Evolutionary conservation across 306 rosid species (phyloP).

Genomic region (Cicer cuneatum): DNA sequence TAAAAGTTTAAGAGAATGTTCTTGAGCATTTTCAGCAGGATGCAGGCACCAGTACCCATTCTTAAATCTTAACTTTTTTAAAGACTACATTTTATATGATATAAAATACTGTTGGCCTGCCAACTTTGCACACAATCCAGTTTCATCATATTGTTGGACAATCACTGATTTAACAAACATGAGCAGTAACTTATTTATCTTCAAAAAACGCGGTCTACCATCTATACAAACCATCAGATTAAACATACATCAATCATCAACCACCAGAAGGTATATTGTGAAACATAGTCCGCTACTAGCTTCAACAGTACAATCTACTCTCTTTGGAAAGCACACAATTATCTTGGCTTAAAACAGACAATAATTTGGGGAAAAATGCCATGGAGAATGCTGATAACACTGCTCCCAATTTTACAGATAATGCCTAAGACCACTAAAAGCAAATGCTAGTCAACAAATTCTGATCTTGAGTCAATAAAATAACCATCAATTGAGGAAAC

Average conservation of each 20-base stretch:
- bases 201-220: not conserved
- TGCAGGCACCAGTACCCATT: conserved; percentile 12
- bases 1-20: conserved; percentile 14
- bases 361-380: not conserved
- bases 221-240: not conserved
- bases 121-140: not conserved
- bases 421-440: conserved; percentile 11
- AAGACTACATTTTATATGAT: conserved; percentile 11
- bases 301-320: conserved; percentile 23
- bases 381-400: not conserved
- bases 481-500: conserved; percentile 1
- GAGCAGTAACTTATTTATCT: not conserved
- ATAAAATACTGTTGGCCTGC: not conserved
- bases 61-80: not conserved
- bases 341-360: conserved; percentile 11
- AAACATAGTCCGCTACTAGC: not conserved
- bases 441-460: not conserved
- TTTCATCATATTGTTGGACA: conserved; percentile 7
- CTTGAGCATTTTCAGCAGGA: conserved; percentile 6
- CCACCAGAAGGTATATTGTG: not conserved
- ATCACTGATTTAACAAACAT: not conserved
- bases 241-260: not conserved
- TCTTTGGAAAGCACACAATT: not conserved
- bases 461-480: not conserved
- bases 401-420: not conserved